Evolutionary conservation across 2,329 filamentous ascomycete genomes (phyloP), one percentile per base, ranked within the genome.

Genomic region (Aureobasidium sp.): DNA sequence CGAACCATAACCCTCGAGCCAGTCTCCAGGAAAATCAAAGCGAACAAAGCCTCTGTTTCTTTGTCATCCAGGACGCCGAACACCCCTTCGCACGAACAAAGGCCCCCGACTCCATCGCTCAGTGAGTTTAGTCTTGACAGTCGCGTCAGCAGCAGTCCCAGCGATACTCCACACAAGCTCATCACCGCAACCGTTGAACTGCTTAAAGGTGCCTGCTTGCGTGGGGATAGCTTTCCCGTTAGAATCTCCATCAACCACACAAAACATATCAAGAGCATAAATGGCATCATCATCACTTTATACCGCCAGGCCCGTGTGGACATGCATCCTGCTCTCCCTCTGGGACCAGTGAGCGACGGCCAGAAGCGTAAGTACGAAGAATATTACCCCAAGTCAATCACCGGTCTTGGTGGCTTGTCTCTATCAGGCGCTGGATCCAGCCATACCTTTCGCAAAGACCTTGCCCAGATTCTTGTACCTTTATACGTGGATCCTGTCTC

Each of bases 371-470:
- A 91, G 63, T 90, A 88, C 68, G 89, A 93, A 67, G 90, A 96
- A 63, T 90, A 88, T 69, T 95, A 92, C 70, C 91, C 92, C 5
- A 90, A 87, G 68, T 96, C 91, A 2, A 86, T 88, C 64, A 95
- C 91, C 0, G 92, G 91, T 0, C 81, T 97, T 8, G 90, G 89
- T 16, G 92, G 92, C 0, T 78, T 97, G 32, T 95, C 92, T 1
- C 80, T 97, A 44, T 90, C 90, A 1, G 94, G 91, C 1, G 89
- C 89, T 7, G 88, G 90, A 41, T 92, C 91, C 2, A 93, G 86
- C 71, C 94, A 92, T 73, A 83, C 94, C n/a, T 97, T 97, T 72
- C 88, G 94, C 59, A 97, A 97, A 73, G 94, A 99, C 72, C 78
- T 99, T 3, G 88, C 90, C 5, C 94, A 99, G 73, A 87, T 89